These are phyloP conservation scores for Jacaranda copaia DNA, from an alignment of 257 asterid genomes.

Conservation along the genomic window DNA sequence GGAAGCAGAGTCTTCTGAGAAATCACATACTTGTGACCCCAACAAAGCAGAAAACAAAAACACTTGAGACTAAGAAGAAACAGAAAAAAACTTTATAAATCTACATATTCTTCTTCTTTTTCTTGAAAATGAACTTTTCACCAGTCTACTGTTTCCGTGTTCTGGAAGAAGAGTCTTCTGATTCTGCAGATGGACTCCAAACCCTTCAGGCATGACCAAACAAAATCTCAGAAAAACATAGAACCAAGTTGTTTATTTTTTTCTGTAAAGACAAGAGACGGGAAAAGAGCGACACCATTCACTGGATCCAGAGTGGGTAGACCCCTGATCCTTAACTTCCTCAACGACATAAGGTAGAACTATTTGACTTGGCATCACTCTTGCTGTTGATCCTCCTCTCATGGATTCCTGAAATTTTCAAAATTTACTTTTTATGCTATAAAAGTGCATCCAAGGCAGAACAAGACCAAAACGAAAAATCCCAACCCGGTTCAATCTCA, in stretches of 20 bases:
- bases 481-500: too few relatives aligned
- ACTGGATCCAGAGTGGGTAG: constrained; percentile 2
- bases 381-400: not conserved
- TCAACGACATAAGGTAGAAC: not conserved
- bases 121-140: not conserved
- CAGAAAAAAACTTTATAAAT: too few relatives aligned
- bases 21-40: not conserved
- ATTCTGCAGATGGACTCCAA: not conserved
- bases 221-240: not conserved
- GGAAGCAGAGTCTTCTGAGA: too few relatives aligned
- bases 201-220: constrained; percentile 17
- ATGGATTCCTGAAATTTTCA: not conserved
- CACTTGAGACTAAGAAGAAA: not conserved
- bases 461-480: too few relatives aligned
- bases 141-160: too few relatives aligned
- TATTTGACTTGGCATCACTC: constrained; percentile 30
- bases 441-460: too few relatives aligned
- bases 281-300: not conserved
- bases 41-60: not conserved
- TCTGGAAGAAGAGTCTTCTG: not conserved
- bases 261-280: not conserved
- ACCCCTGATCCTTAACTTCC: constrained; percentile 10
- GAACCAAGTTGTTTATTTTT: not conserved
- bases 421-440: not conserved
- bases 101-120: not conserved